A percentile compares a stretch with the other conserved stretches of the same genome.
Conservation (phyloP, 2,329 filamentous ascomycete genomes). For the Talaromyces islandicus region DNA sequence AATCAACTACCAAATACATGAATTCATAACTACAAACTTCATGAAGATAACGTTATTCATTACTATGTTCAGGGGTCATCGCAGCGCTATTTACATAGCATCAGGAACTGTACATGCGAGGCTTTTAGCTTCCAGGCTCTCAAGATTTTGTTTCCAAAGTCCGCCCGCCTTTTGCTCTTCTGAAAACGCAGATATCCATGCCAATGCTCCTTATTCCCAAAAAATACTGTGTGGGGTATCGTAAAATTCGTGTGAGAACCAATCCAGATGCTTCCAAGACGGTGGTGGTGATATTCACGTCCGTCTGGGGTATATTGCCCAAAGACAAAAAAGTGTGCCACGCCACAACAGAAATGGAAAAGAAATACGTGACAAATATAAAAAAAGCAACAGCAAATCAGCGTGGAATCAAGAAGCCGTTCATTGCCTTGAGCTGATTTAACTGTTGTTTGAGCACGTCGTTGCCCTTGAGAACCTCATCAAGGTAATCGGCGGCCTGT, state of each 20-base stretch:
- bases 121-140: neutral
- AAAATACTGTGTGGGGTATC: neutral
- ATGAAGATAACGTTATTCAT: neutral
- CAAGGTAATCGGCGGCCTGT: conserved; percentile 72
- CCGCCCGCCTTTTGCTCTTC: neutral
- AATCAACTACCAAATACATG: neutral
- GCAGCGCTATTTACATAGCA: neutral
- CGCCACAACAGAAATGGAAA: neutral
- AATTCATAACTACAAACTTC: neutral
- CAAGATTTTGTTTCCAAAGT: neutral
- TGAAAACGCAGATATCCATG: neutral
- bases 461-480: conserved; percentile 66
- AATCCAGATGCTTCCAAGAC: neutral
- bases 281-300: neutral
- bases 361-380: neutral
- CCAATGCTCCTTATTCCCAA: neutral
- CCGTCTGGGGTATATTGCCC: neutral
- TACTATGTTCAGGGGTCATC: neutral
- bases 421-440: conserved; percentile 38
- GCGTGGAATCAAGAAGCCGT: conserved; percentile 31
- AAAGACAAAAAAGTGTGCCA: neutral
- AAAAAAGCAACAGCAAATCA: conserved; percentile 15
- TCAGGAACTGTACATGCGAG: neutral
- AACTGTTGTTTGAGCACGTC: conserved; percentile 52
- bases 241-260: neutral